Conservation (phyloP, 164 flowering plant genomes). For the Tinospora cordifolia region DNA sequence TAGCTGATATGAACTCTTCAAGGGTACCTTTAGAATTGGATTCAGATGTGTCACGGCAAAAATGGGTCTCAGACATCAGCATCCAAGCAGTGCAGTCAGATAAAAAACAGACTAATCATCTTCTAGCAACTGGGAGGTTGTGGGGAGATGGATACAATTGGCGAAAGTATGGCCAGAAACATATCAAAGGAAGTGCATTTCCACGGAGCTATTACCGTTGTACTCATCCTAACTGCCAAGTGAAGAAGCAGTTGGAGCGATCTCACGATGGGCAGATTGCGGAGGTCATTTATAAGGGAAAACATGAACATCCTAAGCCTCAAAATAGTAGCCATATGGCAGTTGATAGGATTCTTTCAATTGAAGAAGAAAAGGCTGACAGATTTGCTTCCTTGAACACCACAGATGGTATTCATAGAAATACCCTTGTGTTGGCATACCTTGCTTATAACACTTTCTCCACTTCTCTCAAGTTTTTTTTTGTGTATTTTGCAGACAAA, state of each 20-base stretch:
- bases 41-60: constrained; percentile 10
- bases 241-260: constrained; percentile 70
- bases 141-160: constrained; percentile 81
- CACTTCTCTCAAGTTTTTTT: neutral
- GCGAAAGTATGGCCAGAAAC: constrained; percentile 82
- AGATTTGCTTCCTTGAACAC: constrained; percentile 27
- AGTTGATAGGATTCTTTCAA: constrained; percentile 39
- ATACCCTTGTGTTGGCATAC: neutral
- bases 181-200: constrained; percentile 71
- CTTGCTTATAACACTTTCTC: constrained; percentile 22
- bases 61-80: constrained; percentile 14
- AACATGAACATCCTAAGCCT: constrained; percentile 85
- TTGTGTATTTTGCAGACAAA: constrained; percentile 25
- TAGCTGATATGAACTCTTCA: constrained; percentile 24
- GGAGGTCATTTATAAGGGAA: constrained; percentile 68
- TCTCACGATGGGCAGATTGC: constrained; percentile 69
- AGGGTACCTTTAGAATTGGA: constrained; percentile 21
- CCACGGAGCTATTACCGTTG: constrained; percentile 81
- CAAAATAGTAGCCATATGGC: constrained; percentile 53
- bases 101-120: constrained; percentile 31
- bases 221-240: constrained; percentile 79
- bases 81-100: constrained; percentile 33
- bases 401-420: constrained; percentile 41
- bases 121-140: constrained; percentile 32
- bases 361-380: constrained; percentile 52